Conservation (phyloP, 352 stramenopile genomes). For the Phytophthora pinifolia region DNA sequence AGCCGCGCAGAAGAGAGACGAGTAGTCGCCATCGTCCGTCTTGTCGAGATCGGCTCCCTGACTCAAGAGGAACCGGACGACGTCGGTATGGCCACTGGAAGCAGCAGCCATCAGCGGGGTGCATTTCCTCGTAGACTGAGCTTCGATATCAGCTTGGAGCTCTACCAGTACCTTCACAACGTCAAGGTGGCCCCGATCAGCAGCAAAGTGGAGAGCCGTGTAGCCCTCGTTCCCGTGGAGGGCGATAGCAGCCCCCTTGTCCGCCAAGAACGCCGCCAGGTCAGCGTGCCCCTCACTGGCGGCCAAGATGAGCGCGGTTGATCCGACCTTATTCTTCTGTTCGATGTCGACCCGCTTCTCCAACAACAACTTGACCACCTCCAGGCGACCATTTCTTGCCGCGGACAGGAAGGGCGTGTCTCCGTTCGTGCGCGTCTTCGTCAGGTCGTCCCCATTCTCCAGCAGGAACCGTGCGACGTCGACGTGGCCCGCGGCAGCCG, state of each 20-base stretch:
- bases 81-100: neutral
- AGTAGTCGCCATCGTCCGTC: neutral
- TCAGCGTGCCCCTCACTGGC: neutral
- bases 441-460: neutral
- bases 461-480: neutral
- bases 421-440: neutral
- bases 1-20: neutral
- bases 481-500: neutral
- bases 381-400: conserved; percentile 2
- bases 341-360: neutral
- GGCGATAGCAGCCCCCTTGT: conserved; percentile 4
- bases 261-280: neutral
- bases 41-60: neutral
- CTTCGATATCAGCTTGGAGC: neutral
- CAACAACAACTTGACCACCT: neutral
- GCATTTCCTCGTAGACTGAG: neutral
- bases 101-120: neutral
- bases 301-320: neutral
- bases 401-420: conserved; percentile 2
- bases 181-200: neutral
- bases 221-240: no score
- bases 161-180: neutral
- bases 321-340: neutral
- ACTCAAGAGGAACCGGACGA: neutral
- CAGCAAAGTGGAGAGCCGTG: neutral